These are phyloP conservation scores for Moelleriella libera DNA, from an alignment of 2,329 filamentous ascomycete genomes.

Conservation along the genomic window DNA sequence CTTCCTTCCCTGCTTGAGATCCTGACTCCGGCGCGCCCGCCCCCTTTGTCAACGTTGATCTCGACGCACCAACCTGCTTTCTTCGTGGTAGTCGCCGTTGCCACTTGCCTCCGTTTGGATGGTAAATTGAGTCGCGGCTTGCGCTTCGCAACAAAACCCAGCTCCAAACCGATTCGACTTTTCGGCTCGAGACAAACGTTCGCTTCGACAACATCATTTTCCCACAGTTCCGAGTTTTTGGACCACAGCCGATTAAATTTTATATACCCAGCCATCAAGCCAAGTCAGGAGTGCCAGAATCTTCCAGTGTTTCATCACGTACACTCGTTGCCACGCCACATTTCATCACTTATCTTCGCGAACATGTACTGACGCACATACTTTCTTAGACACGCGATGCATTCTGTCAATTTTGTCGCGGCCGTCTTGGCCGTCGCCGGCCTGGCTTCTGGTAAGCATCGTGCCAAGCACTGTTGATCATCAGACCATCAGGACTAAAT, in stretches of 20 bases:
- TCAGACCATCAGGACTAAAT: not conserved
- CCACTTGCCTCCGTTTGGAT: constrained; percentile 1
- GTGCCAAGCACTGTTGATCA: not conserved
- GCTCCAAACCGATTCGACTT: not conserved
- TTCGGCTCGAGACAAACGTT: constrained; percentile 1
- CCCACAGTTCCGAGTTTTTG: constrained; percentile 7
- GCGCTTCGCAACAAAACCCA: not conserved
- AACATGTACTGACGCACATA: not conserved
- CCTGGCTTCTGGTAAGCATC: constrained; percentile 27
- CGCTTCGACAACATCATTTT: constrained; percentile 10
- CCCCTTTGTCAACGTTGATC: too few species aligned
- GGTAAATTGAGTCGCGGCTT: constrained; percentile 2
- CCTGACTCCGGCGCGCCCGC: too few species aligned
- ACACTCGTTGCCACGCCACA: too few species aligned
- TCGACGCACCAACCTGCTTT: not conserved
- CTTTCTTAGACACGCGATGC: constrained; percentile 26
- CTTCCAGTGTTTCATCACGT: not conserved
- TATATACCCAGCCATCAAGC: constrained; percentile 5
- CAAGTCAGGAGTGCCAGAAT: constrained; percentile 5
- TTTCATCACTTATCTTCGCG: not conserved
- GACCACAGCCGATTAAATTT: constrained; percentile 10
- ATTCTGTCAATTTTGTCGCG: constrained; percentile 28
- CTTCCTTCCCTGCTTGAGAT: not conserved
- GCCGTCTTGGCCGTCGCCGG: constrained; percentile 28
- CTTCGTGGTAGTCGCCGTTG: not conserved